Evolutionary conservation across 2,329 filamentous ascomycete species (phyloP), one percentile per base, ranked within the genome.

Genomic region (Verticillium dahliae): DNA sequence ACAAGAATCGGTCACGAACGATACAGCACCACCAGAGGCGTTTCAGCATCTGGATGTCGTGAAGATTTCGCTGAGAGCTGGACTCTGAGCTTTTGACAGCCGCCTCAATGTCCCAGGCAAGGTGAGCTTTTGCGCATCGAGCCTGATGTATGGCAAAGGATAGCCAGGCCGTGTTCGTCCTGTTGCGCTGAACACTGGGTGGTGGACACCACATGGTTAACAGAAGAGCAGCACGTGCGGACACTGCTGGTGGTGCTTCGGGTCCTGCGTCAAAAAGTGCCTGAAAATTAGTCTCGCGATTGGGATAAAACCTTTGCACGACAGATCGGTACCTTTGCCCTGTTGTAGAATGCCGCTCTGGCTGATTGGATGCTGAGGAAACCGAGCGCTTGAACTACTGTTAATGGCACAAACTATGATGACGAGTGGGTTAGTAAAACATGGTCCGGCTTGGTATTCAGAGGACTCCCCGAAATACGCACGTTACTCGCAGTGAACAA

Each of bases 1-100:
- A 33, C 57, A 62, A 50, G 57, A 60, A 60, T 22, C 61, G 61
- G 31, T 62, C 61, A 22, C 61, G 61, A 15, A 60, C 34, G 15
- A 62, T 57, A 18, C 61, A 62, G 18, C 61, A 62, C 61, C 61
- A 62, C 61, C 61, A 62, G 9, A 62, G 56, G 15, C 56, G 56
- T 35, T 57, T 9, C 15, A 57, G 35, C 13, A 18, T 57, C 15
- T 18, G 34, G 14, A 3, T 57, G 18, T 4, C 56, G 37, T 27
- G 37, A 15, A 13, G 34, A 6, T 31, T 15, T 15, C 35, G 55
- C 34, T 18, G n/a, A 33, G 55, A 18, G 14, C 37, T 56, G 31
- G 9, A 9, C 5, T 56, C 1, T 18, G n/a, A 31, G 31, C 27
- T 31, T 4, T 31, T 5, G 27, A 31, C 27, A 31, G 27, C 27